Evolutionary conservation across 2,329 filamentous ascomycete genomes (phyloP), one percentile per base, ranked within the genome.

Genomic region (Chrysoporthe deuterocubensis): DNA sequence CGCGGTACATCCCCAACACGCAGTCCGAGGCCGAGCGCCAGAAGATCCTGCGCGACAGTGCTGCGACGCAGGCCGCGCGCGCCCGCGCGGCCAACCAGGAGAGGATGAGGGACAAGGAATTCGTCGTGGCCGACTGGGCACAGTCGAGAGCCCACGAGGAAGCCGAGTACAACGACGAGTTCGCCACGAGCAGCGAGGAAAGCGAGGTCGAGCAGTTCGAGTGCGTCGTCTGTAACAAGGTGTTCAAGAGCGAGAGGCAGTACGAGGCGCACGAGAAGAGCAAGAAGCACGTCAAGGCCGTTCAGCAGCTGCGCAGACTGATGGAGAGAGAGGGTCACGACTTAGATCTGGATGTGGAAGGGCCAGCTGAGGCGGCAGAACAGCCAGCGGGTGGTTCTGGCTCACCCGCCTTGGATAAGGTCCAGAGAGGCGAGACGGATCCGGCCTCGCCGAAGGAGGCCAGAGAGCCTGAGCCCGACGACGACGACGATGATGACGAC

Each of bases 261-360:
- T 94, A 92, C 69, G 90, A 96, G 74, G 90, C 92, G 3, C 96
- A 99, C 74, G 94, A 97, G 80, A 93, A 91, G 81, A 98, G 95
- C 83, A 99, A 97, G 78, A 99, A 98, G 79, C 96, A 99, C 75
- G 80, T 90, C 70, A 98, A 97, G 76, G 91, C 93, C 2, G 85
- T 97, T 7, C 90, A 94, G 72, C 87, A 94, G 69, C 80, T 99
- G 50, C 89, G 89, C 74, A 86, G 88, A 74, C 90, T 96, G 76
- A 97, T 99, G 94, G 87, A 85, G 73, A 89, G 90, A 73, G 92
- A 99, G 74, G 91, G 94, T 73, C 63, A 50, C 18, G 63, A 60
- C 32, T 82, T 83, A 59, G 83, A 89, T 61, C 77, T 93, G 9
- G 79, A 86, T 54, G 75, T 90, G 4, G 76, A 61, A 18, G 68